Evolutionary conservation across 768 basidiomycete genomes (phyloP), one percentile per base, ranked within the genome.

Genomic region (Pleurotus giganteus): DNA sequence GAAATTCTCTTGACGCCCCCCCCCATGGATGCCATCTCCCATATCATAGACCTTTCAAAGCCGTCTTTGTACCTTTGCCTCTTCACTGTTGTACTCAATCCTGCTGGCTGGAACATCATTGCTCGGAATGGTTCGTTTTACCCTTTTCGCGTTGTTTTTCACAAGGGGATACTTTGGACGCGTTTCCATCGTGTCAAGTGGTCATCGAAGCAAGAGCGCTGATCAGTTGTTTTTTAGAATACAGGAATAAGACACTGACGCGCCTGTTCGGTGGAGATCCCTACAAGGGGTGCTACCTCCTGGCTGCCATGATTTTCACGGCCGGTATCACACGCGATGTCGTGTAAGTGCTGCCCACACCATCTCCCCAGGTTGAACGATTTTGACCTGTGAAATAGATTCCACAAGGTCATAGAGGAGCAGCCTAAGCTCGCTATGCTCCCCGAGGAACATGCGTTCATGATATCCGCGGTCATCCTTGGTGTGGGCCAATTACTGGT

Each of bases 91-190:
- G 65, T 83, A 1, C 98, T 98, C 76, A 98, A 98, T 63, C 96
- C 96, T 0, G 85, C 86, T 1, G 94, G 88, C 56, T 99, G 96
- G 96, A 99, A 99, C 70, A 84, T 94, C 58, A 84, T 95, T 26
- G 96, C 96, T 23, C 86, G 85, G 54, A 93, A 95, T 73, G 94
- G 94, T 94, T 58, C 46, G 83, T 72, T n/a, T 58, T 32, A 47
- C 29, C 44, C 37, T 58, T 8, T 23, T n/a, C 17, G 19, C 28
- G 41, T 55, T n/a, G 42, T 29, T 43, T 53, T 39, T 42, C 39
- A 26, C n/a, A 2, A 13, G 39, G 39, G 5, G 19, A 41, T 41
- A 17, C 23, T 5, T 1, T 1, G 17, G 2, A 45, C 44, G 24
- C 44, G 36, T 46, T 32, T 12, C 28, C 15, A 31, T 34, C 21